Conservation (phyloP, 441 rosid species). For the Jatropha podagrica region DNA sequence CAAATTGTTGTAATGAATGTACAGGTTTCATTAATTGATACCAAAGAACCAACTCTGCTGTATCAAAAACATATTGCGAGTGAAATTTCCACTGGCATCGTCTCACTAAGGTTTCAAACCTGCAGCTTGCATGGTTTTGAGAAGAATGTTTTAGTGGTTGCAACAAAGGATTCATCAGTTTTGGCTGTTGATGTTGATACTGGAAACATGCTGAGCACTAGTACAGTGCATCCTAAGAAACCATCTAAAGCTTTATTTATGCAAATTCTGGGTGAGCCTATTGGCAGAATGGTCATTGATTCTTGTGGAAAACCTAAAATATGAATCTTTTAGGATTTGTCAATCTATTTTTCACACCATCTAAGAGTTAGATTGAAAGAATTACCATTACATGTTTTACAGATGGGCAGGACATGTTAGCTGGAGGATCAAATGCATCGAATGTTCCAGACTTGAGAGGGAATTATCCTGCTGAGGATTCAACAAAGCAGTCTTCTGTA, state of each 20-base stretch:
- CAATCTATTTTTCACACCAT: not conserved
- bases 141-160: slow-evolving; percentile 71
- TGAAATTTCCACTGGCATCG: slow-evolving; percentile 66
- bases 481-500: slow-evolving; percentile 50
- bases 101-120: slow-evolving; percentile 67
- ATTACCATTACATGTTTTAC: slow-evolving; percentile 19
- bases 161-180: slow-evolving; percentile 82
- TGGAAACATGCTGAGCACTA: slow-evolving; percentile 63
- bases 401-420: slow-evolving; percentile 54
- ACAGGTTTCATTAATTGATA: slow-evolving; percentile 73
- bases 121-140: slow-evolving; percentile 75
- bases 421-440: slow-evolving; percentile 32
- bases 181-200: slow-evolving; percentile 68
- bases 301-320: not conserved
- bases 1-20: slow-evolving; percentile 10
- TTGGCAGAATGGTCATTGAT: not conserved
- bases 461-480: slow-evolving; percentile 41
- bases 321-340: not conserved
- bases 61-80: slow-evolving; percentile 66
- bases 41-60: slow-evolving; percentile 51
- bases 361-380: not conserved
- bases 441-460: slow-evolving; percentile 35
- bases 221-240: slow-evolving; percentile 72
- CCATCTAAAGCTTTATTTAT: slow-evolving; percentile 75
- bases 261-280: slow-evolving; percentile 68